phyloP scores from a whole-genome alignment of 2,329 filamentous ascomycete species.

The Microdochium bolleyi region DNA sequence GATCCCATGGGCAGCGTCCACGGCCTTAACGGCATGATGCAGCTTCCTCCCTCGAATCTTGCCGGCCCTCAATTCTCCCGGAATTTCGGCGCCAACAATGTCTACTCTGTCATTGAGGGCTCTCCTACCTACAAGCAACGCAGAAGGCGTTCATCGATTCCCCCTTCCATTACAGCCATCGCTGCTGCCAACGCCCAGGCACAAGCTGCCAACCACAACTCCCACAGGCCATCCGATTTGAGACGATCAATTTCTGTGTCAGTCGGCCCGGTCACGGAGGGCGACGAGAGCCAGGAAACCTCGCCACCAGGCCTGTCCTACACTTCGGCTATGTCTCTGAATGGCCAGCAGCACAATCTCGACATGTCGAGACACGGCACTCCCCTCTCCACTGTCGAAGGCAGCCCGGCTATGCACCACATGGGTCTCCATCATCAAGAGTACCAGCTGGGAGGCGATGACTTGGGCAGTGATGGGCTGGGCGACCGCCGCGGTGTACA shows the following conservation, averaged over 20 bases:
- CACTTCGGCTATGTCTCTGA: constrained; percentile 57
- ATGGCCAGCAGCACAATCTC: constrained; percentile 62
- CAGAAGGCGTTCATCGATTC: constrained; percentile 85
- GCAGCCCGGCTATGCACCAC: constrained; percentile 67
- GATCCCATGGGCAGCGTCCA: constrained; percentile 69
- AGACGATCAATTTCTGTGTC: constrained; percentile 85
- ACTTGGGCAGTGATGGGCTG: constrained; percentile 49
- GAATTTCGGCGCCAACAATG: constrained; percentile 65
- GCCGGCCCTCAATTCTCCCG: constrained; percentile 72
- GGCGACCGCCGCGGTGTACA: constrained; percentile 60
- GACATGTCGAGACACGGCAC: constrained; percentile 86
- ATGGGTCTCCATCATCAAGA: constrained; percentile 66
- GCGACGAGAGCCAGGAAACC: constrained; percentile 69
- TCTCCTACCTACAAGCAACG: constrained; percentile 99
- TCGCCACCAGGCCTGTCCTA: constrained; percentile 72
- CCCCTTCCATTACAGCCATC: constrained; percentile 64
- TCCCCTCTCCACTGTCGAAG: constrained; percentile 78
- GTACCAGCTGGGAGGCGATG: constrained; percentile 57
- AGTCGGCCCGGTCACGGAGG: constrained; percentile 72
- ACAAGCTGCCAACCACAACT: constrained; percentile 35
- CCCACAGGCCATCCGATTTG: constrained; percentile 79
- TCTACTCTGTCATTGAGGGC: constrained; percentile 94
- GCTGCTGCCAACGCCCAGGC: constrained; percentile 54
- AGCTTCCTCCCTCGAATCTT: constrained; percentile 79
- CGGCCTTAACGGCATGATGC: constrained; percentile 80